These are phyloP conservation scores for Colletotrichum acutatum DNA, from an alignment of 2,329 filamentous ascomycete species.

Conservation along the genomic window DNA sequence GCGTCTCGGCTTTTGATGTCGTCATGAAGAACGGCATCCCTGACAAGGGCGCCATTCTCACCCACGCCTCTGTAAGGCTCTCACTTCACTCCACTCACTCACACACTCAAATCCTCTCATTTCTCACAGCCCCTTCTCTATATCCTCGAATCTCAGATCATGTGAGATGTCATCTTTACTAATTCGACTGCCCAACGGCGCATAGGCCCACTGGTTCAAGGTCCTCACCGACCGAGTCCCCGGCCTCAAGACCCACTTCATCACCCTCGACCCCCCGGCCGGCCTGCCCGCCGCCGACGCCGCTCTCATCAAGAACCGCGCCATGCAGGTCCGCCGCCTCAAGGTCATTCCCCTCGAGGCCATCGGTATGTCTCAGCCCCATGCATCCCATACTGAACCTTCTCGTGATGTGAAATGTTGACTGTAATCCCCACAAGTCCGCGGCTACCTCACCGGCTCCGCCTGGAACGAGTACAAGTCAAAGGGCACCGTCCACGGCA, in stretches of 20 bases:
- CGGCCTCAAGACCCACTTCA: conserved; percentile 62
- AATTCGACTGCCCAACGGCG: background rate
- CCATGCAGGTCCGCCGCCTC: conserved; percentile 81
- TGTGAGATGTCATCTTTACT: background rate
- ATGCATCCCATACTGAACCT: background rate
- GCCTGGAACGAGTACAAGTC: conserved; percentile 83
- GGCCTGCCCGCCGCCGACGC: conserved; percentile 54
- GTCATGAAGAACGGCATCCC: conserved; percentile 78
- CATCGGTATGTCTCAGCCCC: conserved; percentile 56
- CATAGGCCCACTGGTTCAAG: conserved; percentile 63
- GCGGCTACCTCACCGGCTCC: conserved; percentile 88
- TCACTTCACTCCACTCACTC: background rate
- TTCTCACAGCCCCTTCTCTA: background rate
- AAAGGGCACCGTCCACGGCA: conserved; percentile 82
- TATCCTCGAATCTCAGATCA: background rate
- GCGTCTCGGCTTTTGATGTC: conserved; percentile 96
- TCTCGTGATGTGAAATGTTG: conserved; percentile 17
- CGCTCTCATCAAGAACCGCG: conserved; percentile 68
- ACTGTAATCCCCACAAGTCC: conserved; percentile 58
- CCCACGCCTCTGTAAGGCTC: conserved; percentile 45
- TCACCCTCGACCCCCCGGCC: conserved; percentile 55
- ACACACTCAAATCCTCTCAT: background rate
- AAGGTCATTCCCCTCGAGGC: conserved; percentile 83
- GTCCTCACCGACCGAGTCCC: conserved; percentile 58
- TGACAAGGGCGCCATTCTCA: conserved; percentile 64